Conservation (phyloP, 208 protist species). For the Trypanosoma conorhini region DNA sequence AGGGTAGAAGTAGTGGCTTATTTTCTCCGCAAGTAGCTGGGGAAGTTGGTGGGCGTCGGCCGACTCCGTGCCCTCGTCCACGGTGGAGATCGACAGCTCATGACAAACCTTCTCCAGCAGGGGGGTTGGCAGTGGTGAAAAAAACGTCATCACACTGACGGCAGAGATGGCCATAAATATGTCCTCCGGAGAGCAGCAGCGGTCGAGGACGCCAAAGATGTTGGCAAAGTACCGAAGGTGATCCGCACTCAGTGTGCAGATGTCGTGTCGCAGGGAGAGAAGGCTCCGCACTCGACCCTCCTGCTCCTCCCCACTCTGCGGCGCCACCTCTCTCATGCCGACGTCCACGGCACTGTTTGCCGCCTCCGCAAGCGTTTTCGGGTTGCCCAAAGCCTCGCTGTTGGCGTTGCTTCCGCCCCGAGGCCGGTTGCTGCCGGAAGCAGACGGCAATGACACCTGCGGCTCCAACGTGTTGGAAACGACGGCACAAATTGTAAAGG, state of each 20-base stretch:
- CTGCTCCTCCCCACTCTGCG: background rate
- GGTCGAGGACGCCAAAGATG: conserved; percentile 21
- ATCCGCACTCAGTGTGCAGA: conserved; percentile 39
- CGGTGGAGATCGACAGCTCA: conserved; percentile 59
- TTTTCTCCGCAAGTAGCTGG: conserved; percentile 63
- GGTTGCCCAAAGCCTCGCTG: background rate
- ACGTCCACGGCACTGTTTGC: background rate
- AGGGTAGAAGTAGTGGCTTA: conserved; percentile 58
- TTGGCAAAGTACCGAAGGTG: conserved; percentile 39
- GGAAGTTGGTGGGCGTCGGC: conserved; percentile 53
- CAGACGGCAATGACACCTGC: background rate
- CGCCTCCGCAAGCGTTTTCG: background rate
- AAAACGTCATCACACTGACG: conserved; percentile 58
- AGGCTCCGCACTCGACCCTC: conserved; percentile 21
- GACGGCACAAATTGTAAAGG: conserved; percentile 23
- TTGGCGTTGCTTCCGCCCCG: background rate
- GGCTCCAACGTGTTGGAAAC: conserved; percentile 18
- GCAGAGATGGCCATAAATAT: conserved; percentile 58
- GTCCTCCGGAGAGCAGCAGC: conserved; percentile 30
- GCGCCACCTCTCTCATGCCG: background rate
- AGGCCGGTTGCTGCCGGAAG: background rate
- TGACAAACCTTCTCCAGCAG: conserved; percentile 45
- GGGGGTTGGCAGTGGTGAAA: conserved; percentile 39
- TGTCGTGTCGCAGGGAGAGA: conserved; percentile 45
- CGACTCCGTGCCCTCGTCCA: conserved; percentile 34